Evolutionary conservation across 2,329 filamentous ascomycete genomes (phyloP).

Genomic region (Ceratocystis harringtonii): DNA sequence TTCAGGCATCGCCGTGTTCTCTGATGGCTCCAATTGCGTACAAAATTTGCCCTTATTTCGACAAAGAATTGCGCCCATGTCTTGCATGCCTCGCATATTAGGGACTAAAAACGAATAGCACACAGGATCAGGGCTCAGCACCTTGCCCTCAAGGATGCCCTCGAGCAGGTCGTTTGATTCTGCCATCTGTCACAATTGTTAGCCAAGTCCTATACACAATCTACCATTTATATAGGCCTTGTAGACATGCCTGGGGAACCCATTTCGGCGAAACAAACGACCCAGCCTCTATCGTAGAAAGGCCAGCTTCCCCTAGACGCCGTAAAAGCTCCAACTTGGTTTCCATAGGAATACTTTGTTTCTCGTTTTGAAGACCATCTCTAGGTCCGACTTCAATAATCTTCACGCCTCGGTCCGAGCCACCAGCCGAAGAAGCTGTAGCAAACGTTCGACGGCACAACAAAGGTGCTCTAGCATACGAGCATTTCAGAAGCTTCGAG

Average conservation of each 20-base stretch:
- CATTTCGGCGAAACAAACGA: constrained; percentile 75
- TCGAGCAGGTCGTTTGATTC: constrained; percentile 61
- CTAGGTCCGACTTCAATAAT: constrained; percentile 74
- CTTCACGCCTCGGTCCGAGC: constrained; percentile 33
- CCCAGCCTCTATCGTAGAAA: constrained; percentile 63
- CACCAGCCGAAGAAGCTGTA: constrained; percentile 7
- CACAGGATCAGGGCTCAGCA: constrained; percentile 39
- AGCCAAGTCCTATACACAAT: not conserved
- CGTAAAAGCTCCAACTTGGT: constrained; percentile 68
- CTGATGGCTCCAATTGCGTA: constrained; percentile 34
- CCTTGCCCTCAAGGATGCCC: constrained; percentile 45
- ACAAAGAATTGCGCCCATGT: constrained; percentile 41
- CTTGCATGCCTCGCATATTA: constrained; percentile 56
- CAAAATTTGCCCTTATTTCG: constrained; percentile 35
- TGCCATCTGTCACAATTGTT: constrained; percentile 45
- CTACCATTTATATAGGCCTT: not conserved
- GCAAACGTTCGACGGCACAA: constrained; percentile 10
- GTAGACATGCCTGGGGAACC: constrained; percentile 54
- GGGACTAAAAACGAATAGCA: constrained; percentile 71
- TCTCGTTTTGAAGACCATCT: constrained; percentile 80
- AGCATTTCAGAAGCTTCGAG: not conserved
- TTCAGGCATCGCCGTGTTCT: constrained; percentile 31
- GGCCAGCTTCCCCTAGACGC: constrained; percentile 50
- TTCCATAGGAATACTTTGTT: constrained; percentile 49
- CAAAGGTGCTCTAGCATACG: constrained; percentile 1